Evolutionary conservation across 768 basidiomycete genomes (phyloP).

Genomic region (Kwoniella bestiolae): DNA sequence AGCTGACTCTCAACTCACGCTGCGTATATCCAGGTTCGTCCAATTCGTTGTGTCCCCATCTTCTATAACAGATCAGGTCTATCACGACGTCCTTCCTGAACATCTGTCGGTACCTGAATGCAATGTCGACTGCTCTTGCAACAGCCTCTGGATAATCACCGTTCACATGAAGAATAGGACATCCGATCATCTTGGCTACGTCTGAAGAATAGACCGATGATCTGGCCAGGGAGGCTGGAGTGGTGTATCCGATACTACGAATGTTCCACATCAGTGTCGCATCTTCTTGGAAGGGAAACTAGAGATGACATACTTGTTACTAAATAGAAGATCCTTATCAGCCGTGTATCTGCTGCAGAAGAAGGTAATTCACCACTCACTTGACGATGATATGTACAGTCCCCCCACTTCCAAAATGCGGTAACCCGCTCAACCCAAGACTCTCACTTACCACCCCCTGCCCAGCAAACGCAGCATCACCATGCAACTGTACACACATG

Average conservation of each 20-base stretch:
- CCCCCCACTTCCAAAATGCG: conserved; percentile 89
- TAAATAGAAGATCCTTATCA: conserved; percentile 25
- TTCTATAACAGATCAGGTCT: conserved; percentile 84
- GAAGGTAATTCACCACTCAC: conserved; percentile 61
- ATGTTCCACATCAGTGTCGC: conserved; percentile 2
- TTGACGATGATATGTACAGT: conserved; percentile 90
- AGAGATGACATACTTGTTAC: conserved; percentile 51
- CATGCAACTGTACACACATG: conserved; percentile 88
- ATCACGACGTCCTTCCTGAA: conserved; percentile 91
- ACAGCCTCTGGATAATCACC: conserved; percentile 94
- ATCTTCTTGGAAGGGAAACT: not conserved
- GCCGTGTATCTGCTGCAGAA: not conserved
- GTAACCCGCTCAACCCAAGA: conserved; percentile 82
- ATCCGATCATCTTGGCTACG: conserved; percentile 85
- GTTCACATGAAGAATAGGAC: conserved; percentile 87
- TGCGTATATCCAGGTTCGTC: conserved; percentile 85
- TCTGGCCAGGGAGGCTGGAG: conserved; percentile 78
- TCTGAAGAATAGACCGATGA: conserved; percentile 76
- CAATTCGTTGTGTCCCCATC: conserved; percentile 87
- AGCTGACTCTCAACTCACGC: conserved; percentile 52
- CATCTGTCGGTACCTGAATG: conserved; percentile 80
- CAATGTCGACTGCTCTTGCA: conserved; percentile 79
- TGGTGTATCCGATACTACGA: conserved; percentile 84
- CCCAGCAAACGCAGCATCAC: conserved; percentile 87
- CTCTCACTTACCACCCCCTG: conserved; percentile 90